Percentiles rank a stretch among this genome's conserved stretches.
phyloP scores from a whole-genome alignment of 139 green algal genomes.

The Chlorella ohadii region DNA sequence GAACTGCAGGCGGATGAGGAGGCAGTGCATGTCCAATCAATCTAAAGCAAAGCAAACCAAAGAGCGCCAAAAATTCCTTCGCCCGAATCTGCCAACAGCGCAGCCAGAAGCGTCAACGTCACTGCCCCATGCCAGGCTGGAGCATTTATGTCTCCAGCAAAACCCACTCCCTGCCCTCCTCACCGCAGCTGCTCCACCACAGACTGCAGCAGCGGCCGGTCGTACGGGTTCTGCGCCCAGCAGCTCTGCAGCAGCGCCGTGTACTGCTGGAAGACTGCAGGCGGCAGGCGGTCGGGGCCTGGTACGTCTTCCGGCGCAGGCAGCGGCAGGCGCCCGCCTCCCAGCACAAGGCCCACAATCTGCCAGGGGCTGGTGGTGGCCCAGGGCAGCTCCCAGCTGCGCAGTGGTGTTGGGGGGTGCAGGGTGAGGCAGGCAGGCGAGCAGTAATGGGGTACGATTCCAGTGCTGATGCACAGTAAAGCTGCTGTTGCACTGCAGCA shows the following conservation, averaged over 20 bases:
- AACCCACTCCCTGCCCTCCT: background rate
- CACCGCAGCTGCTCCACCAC: background rate
- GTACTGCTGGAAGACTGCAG: background rate
- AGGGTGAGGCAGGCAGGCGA: background rate
- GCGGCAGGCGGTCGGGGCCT: background rate
- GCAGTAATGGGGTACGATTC: too few species aligned
- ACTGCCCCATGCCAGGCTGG: too few species aligned
- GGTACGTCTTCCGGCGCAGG: background rate
- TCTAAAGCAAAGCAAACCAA: too few species aligned
- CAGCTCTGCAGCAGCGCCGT: background rate
- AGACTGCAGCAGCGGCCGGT: background rate
- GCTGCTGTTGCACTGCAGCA: too few species aligned
- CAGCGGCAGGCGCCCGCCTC: background rate
- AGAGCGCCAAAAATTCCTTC: too few species aligned
- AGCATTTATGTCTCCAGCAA: too few species aligned
- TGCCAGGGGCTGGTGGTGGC: background rate
- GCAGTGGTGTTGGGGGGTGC: background rate
- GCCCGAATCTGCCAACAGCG: too few species aligned
- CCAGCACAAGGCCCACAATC: background rate
- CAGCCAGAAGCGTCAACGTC: too few species aligned
- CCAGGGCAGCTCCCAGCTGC: slow-evolving; percentile 9
- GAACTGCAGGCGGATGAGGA: too few species aligned
- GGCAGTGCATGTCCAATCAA: too few species aligned
- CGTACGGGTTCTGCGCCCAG: background rate
- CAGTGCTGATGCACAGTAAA: too few species aligned